Evolutionary conservation across 768 basidiomycete genomes (phyloP), one percentile per base, ranked within the genome.

Genomic region (Tricholoma hemisulphureum): DNA sequence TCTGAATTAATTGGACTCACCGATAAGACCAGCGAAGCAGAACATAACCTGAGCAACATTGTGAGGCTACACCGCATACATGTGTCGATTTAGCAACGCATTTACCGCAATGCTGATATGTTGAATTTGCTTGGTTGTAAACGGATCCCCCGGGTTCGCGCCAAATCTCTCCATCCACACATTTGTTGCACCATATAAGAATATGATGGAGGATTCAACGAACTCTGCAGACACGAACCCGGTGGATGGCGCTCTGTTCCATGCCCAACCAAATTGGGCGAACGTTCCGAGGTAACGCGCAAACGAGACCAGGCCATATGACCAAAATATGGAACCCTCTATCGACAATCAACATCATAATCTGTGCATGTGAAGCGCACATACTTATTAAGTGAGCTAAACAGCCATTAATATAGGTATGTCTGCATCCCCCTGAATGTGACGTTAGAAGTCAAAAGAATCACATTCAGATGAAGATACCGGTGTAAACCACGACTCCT

Each of bases 131-230:
- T 94, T 96, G 23, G 93, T 89, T 1, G 91, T 90, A 74, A 82
- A 96, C 13, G 95, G 91, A 67, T 88, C 87, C 13, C 91, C 92
- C 0, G 89, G 74, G 14, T 81, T 73, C 1, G 87, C 91, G 3
- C 95, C 95, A 62, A 96, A 91, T 39, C 96, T 83, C 73, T 98
- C 96, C 91, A 98, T 93, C 93, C 93, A 98, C 14, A 90, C 93
- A 69, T 98, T 96, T 41, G 93, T 89, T 31, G 83, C 78, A 7
- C 95, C 95, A 68, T 98, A 98, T 0, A 86, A 31, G 73, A 95
- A 95, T 65, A 98, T 95, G 52, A 93, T 80, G 9, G 78, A 66
- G 0, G 87, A 91, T 71, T 94, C 92, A 57, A 86, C 78, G 54
- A 91, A 88, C 69, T 93, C 91, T 5, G 87, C 90, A 6, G 86